These are phyloP conservation scores for Fusarium subglutinans DNA, from an alignment of 2,329 filamentous ascomycete species.

Conservation along the genomic window DNA sequence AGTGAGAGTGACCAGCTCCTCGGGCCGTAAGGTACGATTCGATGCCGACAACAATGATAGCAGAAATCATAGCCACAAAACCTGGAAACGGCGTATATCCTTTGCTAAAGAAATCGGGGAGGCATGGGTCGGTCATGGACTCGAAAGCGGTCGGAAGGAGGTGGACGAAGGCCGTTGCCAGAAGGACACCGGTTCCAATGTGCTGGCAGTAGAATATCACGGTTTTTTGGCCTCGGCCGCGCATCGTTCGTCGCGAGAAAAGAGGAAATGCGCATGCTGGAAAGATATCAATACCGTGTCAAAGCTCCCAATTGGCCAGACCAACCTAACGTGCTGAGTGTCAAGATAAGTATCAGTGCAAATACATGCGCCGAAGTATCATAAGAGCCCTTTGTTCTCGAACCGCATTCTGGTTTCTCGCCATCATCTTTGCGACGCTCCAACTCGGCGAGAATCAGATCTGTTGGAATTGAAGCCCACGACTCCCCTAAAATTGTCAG, in stretches of 20 bases:
- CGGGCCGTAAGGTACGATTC: slow-evolving; percentile 88
- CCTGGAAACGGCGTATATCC: slow-evolving; percentile 84
- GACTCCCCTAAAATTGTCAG: slow-evolving; percentile 43
- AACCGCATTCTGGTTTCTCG: slow-evolving; percentile 62
- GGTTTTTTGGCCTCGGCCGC: slow-evolving; percentile 65
- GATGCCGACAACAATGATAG: slow-evolving; percentile 83
- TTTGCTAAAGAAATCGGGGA: slow-evolving; percentile 81
- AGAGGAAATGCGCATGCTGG: slow-evolving; percentile 73
- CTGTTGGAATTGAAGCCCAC: slow-evolving; percentile 62
- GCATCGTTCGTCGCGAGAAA: slow-evolving; percentile 67
- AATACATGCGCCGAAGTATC: slow-evolving; percentile 74
- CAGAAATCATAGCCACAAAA: slow-evolving; percentile 81
- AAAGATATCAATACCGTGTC: slow-evolving; percentile 2
- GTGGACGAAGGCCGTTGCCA: slow-evolving; percentile 87
- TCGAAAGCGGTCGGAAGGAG: slow-evolving; percentile 74
- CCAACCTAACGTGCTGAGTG: slow-evolving; percentile 67
- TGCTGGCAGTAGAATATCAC: slow-evolving; percentile 76
- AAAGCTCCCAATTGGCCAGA: background rate
- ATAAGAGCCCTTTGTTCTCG: slow-evolving; percentile 64
- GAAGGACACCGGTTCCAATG: slow-evolving; percentile 85
- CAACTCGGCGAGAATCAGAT: slow-evolving; percentile 63
- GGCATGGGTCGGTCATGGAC: slow-evolving; percentile 73
- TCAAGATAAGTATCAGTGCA: slow-evolving; percentile 72
- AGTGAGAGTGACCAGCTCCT: slow-evolving; percentile 69
- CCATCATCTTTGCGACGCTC: slow-evolving; percentile 55